Base-by-base conservation (phyloP, 768 basidiomycete species). In the Lactifluus hygrophoroides region DNA sequence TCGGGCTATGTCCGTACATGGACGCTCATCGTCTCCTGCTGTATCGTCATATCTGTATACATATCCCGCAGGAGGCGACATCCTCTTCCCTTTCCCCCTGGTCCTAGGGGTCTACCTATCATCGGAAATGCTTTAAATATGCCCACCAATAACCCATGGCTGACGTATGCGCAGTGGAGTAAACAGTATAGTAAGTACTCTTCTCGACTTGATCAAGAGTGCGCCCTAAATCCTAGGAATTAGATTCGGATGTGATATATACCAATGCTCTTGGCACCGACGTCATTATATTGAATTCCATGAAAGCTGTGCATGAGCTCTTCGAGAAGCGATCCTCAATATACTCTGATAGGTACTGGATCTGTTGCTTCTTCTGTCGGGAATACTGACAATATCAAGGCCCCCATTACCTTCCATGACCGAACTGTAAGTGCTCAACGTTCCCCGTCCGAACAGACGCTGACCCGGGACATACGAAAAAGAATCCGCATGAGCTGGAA, bases 221-320 rank as follows among this genome's bases (percentile, higher is more conserved):
- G 34, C 3, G 13, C 17, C 27, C 43, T 19, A 52, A 43, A 42
- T 14, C 21, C 27, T 27, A 30, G 46, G 25, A 59, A 34, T 32
- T 32, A 61, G 60, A 57, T 47, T 61, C 60, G 32, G 60, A 61
- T 42, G 47, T 64, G 35, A 50, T 62, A 17, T 42, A 64, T n/a
- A 50, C 50, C 30, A 49, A 62, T 28, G 27, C 51, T n/a, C 51
- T 64, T 11, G 63, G 63, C 23, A 51, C 27, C 3, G 56, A 63
- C 35, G 44, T 64, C 37, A 49, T 25, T 58, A 23, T 44, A 30
- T 68, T 85, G 30, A 82, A 77, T 67, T 76, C 74, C 57, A 59
- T 51, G 7, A 54, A 58, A 27, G 52, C 60, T 37, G 61, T 47
- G 17, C 57, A 49, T 13, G 63, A 64, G 38, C 54, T 64, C 45